These are phyloP conservation scores for Viridothelium virens DNA, from an alignment of 495 filamentous ascomycete genomes.

Conservation along the genomic window DNA sequence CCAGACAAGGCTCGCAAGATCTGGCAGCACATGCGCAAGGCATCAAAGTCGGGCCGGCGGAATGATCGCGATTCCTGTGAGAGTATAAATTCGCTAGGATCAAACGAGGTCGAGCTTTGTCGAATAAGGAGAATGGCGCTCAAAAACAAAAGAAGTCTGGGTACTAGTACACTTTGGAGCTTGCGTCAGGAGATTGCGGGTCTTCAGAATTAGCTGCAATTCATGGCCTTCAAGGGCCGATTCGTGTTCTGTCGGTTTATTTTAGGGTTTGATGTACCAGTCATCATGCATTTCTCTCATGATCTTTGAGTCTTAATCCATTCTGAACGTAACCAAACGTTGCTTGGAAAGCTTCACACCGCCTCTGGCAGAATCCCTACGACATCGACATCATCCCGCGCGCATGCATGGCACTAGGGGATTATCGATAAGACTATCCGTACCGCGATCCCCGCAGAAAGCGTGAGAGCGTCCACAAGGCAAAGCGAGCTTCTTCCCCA, in stretches of 20 bases:
- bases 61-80: not conserved
- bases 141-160: constrained; percentile 1
- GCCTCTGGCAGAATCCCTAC: too few relatives aligned
- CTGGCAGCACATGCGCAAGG: constrained; percentile 5
- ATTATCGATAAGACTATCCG: not conserved
- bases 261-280: too few relatives aligned
- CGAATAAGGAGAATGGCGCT: not conserved
- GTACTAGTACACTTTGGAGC: not conserved
- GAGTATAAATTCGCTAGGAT: not conserved
- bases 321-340: too few relatives aligned
- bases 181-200: not conserved
- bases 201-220: not conserved
- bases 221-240: too few relatives aligned
- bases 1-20: constrained; percentile 8
- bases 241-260: too few relatives aligned
- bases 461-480: too few relatives aligned
- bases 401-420: not conserved
- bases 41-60: not conserved
- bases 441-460: too few relatives aligned
- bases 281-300: too few relatives aligned
- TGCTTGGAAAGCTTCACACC: too few relatives aligned
- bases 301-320: too few relatives aligned
- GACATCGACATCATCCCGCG: not conserved
- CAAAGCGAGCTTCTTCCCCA: too few relatives aligned
- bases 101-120: not conserved